phyloP scores from a whole-genome alignment of 2,329 filamentous ascomycete species.

The Arthrobotrys sphaeroides region DNA sequence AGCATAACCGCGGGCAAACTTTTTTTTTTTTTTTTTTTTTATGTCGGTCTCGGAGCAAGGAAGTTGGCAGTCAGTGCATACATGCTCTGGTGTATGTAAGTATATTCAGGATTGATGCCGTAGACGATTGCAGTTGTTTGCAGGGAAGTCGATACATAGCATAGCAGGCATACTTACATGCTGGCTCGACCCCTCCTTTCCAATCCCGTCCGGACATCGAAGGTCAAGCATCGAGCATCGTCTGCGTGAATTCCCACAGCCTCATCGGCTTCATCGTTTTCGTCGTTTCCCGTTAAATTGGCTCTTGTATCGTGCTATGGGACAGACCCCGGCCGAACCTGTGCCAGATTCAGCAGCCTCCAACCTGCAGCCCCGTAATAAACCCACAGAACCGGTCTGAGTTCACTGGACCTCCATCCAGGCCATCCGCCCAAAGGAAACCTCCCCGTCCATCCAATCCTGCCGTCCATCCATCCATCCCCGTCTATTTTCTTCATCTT shows the following conservation, averaged over 20 bases:
- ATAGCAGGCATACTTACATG: not conserved
- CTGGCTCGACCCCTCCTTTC: not conserved
- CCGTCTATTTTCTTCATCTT: no score
- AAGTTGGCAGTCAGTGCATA: no score
- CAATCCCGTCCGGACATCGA: not conserved
- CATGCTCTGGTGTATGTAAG: no score
- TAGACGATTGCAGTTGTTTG: not conserved
- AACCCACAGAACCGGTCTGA: not conserved
- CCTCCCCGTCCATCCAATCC: conserved; percentile 9
- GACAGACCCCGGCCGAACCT: conserved; percentile 9
- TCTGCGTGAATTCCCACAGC: not conserved
- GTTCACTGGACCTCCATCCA: not conserved
- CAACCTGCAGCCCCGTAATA: conserved; percentile 34
- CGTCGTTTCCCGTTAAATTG: not conserved
- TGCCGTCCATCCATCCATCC: not conserved
- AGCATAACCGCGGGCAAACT: not conserved
- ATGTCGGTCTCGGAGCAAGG: not conserved
- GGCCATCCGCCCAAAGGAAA: conserved; percentile 30
- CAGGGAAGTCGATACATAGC: not conserved
- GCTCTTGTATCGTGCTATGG: no score
- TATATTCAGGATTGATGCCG: not conserved
- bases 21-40: not conserved
- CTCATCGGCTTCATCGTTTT: not conserved
- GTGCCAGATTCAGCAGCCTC: conserved; percentile 38
- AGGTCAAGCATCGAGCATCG: not conserved